Base-by-base conservation (phyloP, 2,329 filamentous ascomycete genomes). In the Fusarium agapanthi region DNA sequence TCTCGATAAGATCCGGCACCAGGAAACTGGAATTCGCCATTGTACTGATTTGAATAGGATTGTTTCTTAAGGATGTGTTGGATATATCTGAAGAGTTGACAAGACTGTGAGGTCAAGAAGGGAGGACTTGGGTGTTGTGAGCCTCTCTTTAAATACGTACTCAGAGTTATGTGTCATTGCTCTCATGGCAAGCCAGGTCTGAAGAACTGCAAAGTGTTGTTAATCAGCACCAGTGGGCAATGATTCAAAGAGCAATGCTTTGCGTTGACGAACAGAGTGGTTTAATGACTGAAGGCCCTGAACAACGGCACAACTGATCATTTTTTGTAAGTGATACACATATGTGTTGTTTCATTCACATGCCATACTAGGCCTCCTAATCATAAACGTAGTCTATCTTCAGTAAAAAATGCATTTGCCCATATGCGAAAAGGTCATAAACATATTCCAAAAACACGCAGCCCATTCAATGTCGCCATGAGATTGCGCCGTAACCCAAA, bases 401-500 rank as follows among this genome's bases (percentile, higher is more conserved):
- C 22, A 40, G 38, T 54, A 56, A 45, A 48, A 57, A 44, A 61
- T 45, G 40, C 55, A 22, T 65, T 65, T 57, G 24, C 64, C 43
- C 43, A 53, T 69, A 43, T 48, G 43, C 37, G 47, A 44, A 37
- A 26, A 48, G 30, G 13, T 57, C 58, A 26, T 68, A 51, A 44
- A 43, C 54, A 56, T 67, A 37, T 34, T 35, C 45, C 59, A 38
- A 45, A 28, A 67, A 24, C 30, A 30, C 44, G 3, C 58, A 40
- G 50, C 38, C 30, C 43, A 35, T 54, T 35, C 37, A 45, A 54
- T 58, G 37, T 48, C 30, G 44, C 69, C 70, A 53, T 72, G 50
- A 50, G 70, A 30, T 73, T 73, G 61, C 70, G 70, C 70, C 70
- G 24, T 73, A 18, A 59, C 61, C 53, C 48, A 59, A 72, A 65